Base-by-base conservation (phyloP, 768 basidiomycete species). In the Hericium alpestre region DNA sequence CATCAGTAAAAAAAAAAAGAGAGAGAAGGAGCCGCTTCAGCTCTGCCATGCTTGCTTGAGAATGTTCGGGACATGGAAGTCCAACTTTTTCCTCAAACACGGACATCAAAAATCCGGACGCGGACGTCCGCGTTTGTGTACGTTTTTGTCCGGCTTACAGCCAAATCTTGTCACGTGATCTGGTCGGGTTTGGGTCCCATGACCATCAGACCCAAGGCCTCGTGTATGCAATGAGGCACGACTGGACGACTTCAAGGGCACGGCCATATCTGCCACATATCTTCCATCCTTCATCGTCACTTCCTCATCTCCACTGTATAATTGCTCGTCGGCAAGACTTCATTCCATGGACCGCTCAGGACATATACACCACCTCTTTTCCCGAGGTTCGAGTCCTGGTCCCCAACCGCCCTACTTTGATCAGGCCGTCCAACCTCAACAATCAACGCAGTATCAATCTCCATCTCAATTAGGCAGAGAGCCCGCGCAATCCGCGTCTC, bases 401-500 rank as follows among this genome's bases (percentile, higher is more conserved):
- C 51, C 6, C 13, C 39, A 54, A 27, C 54, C 43, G 55, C 55
- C 62, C 53, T 63, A 61, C 60, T 60, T 59, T 38, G 55, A 53
- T 55, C 48, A 56, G 58, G 51, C 62, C 48, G 56, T 40, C 51
- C 57, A 56, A 32, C n/a, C 56, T 46, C 62, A 63, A 48, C 56
- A 58, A 22, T 58, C 49, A 37, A 25, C 39, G 59, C 59, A 63
- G 59, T 53, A 73, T 60, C 69, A 69, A 61, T 67, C 71, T 12
- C 65, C 68, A 20, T 55, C 66, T 5, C 67, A 66, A 57, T 65
- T 67, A 37, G 55, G 66, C 53, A 66, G 72, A 63, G 74, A 77
- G 55, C 60, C 72, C 37, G 64, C 76, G 25, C 72, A 69, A 41
- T 73, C 74, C 47, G 73, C 78, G 39, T 75, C 83, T 59, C 74